phyloP scores from a whole-genome alignment of 2,329 filamentous ascomycete species.

The Raffaelea deltoideospora region DNA sequence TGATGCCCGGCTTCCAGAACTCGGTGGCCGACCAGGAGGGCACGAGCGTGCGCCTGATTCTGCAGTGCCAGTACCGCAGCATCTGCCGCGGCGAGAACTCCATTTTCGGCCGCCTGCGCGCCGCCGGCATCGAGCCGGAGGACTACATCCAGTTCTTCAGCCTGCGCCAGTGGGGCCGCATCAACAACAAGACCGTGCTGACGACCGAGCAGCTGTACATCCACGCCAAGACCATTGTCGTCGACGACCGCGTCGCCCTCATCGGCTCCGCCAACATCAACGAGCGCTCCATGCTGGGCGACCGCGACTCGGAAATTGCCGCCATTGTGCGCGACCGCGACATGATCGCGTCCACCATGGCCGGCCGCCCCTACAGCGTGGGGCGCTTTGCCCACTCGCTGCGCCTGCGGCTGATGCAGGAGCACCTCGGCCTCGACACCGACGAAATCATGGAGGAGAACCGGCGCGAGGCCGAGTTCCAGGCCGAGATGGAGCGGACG shows the following conservation, averaged over 20 bases:
- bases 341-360: constrained; percentile 87
- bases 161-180: constrained; percentile 79
- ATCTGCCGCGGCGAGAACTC: constrained; percentile 87
- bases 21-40: constrained; percentile 89
- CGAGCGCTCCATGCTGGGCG: constrained; percentile 86
- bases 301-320: constrained; percentile 81
- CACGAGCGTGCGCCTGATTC: constrained; percentile 84
- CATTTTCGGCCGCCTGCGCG: constrained; percentile 74
- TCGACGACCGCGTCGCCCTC: constrained; percentile 82
- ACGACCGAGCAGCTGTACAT: constrained; percentile 97
- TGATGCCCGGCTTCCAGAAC: constrained; percentile 98
- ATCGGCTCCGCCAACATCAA: constrained; percentile 99
- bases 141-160: constrained; percentile 95
- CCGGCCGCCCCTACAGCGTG: constrained; percentile 73
- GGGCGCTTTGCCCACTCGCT: constrained; percentile 87
- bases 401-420: constrained; percentile 85
- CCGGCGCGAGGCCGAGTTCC: constrained; percentile 40
- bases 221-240: constrained; percentile 91
- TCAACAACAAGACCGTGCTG: constrained; percentile 65
- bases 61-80: constrained; percentile 93
- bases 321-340: constrained; percentile 84
- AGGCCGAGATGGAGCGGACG: constrained; percentile 46
- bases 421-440: constrained; percentile 90
- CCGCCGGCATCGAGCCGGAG: constrained; percentile 73
- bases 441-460: constrained; percentile 79